Base-by-base conservation (phyloP, 1,284 basidiomycete species). In the Papiliotrema nemorosa region DNA sequence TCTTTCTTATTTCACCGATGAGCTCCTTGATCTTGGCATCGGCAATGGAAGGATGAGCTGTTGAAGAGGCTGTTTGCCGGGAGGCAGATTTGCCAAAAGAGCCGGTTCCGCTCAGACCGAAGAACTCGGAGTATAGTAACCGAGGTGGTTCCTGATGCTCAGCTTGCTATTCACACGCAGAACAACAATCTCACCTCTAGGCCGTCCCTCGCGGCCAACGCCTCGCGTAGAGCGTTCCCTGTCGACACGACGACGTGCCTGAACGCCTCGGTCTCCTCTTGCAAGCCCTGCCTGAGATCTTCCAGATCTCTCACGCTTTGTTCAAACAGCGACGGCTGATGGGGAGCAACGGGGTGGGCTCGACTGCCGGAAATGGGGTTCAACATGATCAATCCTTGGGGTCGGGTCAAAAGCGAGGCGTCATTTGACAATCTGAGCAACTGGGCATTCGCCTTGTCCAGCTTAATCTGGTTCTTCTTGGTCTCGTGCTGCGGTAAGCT, bases 381-480 rank as follows among this genome's bases (percentile, higher is more conserved):
- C 24, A 74, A 59, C 5, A 72, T 50, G 13, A 66, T 54, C 39
- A 75, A 55, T 1, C 66, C 66, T 20, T 64, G 57, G n/a, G 65
- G 58, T 42, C 52, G 47, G 36, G 54, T 22, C 39, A 52, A 16
- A 25, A 55, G 25, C 27, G 39, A 42, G 40, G 44, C 2, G 79
- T 79, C 74, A 55, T 86, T 86, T 5, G 81, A 75, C 16, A 90
- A 68, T 66, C 84, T 88, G 21, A 79, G 76, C 82, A 88, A 87
- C 56, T 84, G 84, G 35, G 87, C 86, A n/a, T 82, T 63, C 59
- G 88, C 83, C 25, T 84, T 81, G 61, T 91, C 89, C 26, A 86
- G 74, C 49, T 91, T 88, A 58, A 85, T 84, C 62, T 94, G 89
- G 2, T 62, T 52, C 49, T 74, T 88, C 79, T 86, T 90, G 26